These are phyloP conservation scores for Colletotrichum viniferum DNA, from an alignment of 2,329 filamentous ascomycete species.

Conservation along the genomic window DNA sequence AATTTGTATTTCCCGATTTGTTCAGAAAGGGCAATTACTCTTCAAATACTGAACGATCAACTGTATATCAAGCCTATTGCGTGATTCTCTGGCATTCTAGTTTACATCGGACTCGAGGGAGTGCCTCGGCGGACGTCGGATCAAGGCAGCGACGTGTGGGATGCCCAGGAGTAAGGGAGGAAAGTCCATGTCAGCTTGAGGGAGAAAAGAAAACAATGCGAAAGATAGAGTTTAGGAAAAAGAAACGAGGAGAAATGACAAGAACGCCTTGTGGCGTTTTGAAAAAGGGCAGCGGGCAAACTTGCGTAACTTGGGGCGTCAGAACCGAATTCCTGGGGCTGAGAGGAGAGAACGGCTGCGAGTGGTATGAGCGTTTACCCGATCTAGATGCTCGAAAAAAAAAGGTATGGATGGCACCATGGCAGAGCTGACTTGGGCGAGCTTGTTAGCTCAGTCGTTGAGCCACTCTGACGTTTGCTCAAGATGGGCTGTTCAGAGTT, in stretches of 20 bases:
- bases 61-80: neutral
- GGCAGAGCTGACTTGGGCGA: neutral
- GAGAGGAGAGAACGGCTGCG: neutral
- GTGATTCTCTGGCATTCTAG: neutral
- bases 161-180: neutral
- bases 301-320: neutral
- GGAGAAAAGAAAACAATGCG: neutral
- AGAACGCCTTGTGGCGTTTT: neutral
- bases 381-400: neutral
- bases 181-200: neutral
- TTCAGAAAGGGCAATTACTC: neutral
- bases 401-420: neutral
- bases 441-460: neutral
- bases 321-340: neutral
- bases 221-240: neutral
- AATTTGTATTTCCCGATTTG: neutral
- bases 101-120: neutral
- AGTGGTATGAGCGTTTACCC: neutral
- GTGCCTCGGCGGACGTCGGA: neutral
- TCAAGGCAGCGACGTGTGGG: neutral
- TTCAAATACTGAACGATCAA: neutral
- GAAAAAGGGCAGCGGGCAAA: neutral
- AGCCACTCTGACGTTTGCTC: neutral
- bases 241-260: neutral
- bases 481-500: neutral